Percentiles rank a stretch among this genome's conserved stretches.
These are phyloP conservation scores for Ascochyta fabae DNA, from an alignment of 2,329 filamentous ascomycete genomes.

Conservation along the genomic window DNA sequence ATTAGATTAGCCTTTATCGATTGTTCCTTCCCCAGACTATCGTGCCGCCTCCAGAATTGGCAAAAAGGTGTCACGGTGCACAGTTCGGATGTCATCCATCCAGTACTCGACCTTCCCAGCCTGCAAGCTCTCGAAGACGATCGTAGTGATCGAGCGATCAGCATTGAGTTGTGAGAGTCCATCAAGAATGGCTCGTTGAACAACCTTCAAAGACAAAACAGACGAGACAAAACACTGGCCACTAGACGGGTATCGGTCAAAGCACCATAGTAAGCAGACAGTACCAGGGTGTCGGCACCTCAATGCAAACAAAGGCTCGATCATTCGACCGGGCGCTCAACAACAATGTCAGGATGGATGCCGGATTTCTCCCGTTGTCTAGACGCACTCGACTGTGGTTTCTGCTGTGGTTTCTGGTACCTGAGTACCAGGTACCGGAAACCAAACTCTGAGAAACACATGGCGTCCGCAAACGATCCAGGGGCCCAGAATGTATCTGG, in stretches of 20 bases:
- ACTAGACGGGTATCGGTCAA: not conserved
- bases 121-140: not conserved
- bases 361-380: not conserved
- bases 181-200: not conserved
- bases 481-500: not conserved
- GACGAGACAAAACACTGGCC: not conserved
- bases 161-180: not conserved
- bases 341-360: not conserved
- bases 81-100: not conserved
- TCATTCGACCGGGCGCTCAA: slow-evolving; percentile 5
- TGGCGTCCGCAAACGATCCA: slow-evolving; percentile 7
- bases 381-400: slow-evolving; percentile 1
- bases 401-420: not conserved
- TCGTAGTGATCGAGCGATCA: not conserved
- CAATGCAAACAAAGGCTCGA: slow-evolving; percentile 1
- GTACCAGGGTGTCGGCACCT: not conserved
- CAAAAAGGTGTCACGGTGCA: slow-evolving; percentile 1
- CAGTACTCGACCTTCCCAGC: not conserved
- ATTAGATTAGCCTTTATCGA: slow-evolving; percentile 11
- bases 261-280: not conserved
- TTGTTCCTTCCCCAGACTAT: slow-evolving; percentile 9
- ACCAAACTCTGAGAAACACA: slow-evolving; percentile 5
- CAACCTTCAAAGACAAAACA: not conserved
- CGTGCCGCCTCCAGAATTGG: slow-evolving; percentile 6
- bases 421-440: slow-evolving; percentile 5